Evolutionary conservation across 768 basidiomycete genomes (phyloP).

Genomic region (Leccinum uliginosum): DNA sequence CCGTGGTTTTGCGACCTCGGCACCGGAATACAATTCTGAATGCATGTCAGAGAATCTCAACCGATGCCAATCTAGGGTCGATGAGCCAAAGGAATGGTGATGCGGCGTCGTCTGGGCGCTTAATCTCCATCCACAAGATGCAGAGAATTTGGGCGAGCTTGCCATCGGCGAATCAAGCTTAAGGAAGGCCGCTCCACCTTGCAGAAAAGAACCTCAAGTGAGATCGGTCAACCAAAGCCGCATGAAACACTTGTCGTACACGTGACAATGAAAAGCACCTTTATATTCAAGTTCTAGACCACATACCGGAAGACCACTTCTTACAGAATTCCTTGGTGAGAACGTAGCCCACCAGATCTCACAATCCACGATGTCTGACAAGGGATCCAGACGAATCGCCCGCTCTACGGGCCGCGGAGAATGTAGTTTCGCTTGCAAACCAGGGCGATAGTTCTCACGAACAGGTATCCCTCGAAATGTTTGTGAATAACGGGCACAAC

Average conservation of each 20-base stretch:
- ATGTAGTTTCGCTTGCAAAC: not conserved
- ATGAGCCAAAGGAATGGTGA: not conserved
- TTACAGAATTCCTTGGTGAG: not conserved
- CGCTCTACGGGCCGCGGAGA: not conserved
- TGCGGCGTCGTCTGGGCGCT: not conserved
- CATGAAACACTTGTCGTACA: not conserved
- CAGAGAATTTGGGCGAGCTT: not conserved
- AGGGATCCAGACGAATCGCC: not conserved
- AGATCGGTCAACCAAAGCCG: not conserved
- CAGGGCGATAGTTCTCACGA: not conserved
- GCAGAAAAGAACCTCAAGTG: not conserved
- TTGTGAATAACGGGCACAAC: not conserved
- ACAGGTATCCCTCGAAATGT: not conserved
- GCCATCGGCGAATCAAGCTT: slow-evolving; percentile 1
- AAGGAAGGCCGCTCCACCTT: not conserved
- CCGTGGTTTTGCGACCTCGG: not conserved
- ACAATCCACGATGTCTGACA: not conserved
- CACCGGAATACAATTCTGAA: not conserved
- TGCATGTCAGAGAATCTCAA: not conserved
- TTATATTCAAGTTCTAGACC: not conserved
- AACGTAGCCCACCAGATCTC: not conserved
- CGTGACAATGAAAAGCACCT: not conserved
- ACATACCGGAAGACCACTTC: not conserved
- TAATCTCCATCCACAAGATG: slow-evolving; percentile 2
- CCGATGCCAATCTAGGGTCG: not conserved